Percentiles rank a stretch among this genome's conserved stretches.
These are phyloP conservation scores for Paramecium octaurelia DNA, from an alignment of 73 alveolate species.

Conservation along the genomic window DNA sequence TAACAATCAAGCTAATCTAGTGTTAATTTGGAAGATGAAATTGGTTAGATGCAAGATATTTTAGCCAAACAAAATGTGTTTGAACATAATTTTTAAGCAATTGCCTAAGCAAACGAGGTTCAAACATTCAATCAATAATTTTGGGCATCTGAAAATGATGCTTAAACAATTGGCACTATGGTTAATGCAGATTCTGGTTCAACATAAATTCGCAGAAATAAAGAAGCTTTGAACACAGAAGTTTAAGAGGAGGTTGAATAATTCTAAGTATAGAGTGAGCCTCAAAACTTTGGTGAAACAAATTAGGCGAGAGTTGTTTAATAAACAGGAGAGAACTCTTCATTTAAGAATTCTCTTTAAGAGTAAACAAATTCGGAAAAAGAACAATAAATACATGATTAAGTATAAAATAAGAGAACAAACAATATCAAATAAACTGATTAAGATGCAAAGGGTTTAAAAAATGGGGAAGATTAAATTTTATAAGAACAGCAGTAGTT, in stretches of 20 bases:
- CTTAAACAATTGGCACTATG: not conserved
- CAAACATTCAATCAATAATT: not conserved
- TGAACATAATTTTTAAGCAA: not conserved
- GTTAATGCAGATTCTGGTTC: slow-evolving; percentile 20
- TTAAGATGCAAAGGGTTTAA: not conserved
- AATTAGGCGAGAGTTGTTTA: not conserved
- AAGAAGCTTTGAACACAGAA: not conserved
- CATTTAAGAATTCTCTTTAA: not conserved
- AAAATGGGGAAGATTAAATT: not conserved
- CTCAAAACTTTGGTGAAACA: not conserved
- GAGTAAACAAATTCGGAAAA: not conserved
- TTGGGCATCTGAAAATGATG: not conserved
- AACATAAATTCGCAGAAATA: not conserved
- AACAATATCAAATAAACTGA: not conserved
- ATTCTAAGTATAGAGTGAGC: not conserved
- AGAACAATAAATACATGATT: not conserved
- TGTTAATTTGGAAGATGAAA: not conserved
- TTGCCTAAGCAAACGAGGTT: not conserved
- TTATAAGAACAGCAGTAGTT: not conserved
- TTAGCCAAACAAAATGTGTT: not conserved
- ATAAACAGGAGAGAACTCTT: not conserved
- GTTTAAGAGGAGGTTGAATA: not conserved
- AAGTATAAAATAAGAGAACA: not conserved
- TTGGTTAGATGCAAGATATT: not conserved
- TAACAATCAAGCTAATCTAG: not conserved